Base-by-base conservation (phyloP, 176 grass and related monocot genomes). In the Pharus latifolius region DNA sequence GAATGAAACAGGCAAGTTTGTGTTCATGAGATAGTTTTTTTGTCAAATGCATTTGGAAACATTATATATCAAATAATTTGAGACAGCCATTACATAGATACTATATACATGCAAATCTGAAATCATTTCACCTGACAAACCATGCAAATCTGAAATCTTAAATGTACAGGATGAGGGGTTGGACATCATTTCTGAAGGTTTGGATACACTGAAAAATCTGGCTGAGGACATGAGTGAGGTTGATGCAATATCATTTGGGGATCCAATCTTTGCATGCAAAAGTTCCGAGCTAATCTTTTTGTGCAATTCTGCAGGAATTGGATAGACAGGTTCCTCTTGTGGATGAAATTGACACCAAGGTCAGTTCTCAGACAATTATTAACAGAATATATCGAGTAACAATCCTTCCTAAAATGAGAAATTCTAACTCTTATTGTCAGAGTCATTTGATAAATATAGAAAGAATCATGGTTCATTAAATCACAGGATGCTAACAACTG, bases 301-400 rank as follows among this genome's bases (percentile, higher is more conserved):
- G 19, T 80, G n/a, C 68, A 47, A 57, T 51, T 29, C 52, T 75
- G 44, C 81, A 98, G 95, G 90, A 98, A 81, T 8, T 93, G 81
- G 87, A 98, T 66, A 91, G 90, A 51, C 87, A 98, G 81, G 76
- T 81, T 10, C 87, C 90, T 61, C 20, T 98, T 47, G 88, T 93
- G 61, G 95, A 93, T 81, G 90, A 93, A 69, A 98, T 98, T 28
- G 95, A 98, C 56, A 69, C 66, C 14, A 99, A 99, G 95, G 90
- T 91, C 17, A 10, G 23, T 19, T 55, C 55, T 13, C 24, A 38
- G 1, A 38, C 35, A 5, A n/a, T n/a, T n/a, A n/a, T n/a, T n/a
- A n/a, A n/a, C n/a, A n/a, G n/a, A n/a, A n/a, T n/a, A n/a, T n/a
- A n/a, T n/a, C n/a, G n/a, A n/a, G n/a, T n/a, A n/a, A n/a, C n/a